Evolutionary conservation across 2,329 filamentous ascomycete genomes (phyloP), one percentile per base, ranked within the genome.

Genomic region (Aspergillus fijiensis): DNA sequence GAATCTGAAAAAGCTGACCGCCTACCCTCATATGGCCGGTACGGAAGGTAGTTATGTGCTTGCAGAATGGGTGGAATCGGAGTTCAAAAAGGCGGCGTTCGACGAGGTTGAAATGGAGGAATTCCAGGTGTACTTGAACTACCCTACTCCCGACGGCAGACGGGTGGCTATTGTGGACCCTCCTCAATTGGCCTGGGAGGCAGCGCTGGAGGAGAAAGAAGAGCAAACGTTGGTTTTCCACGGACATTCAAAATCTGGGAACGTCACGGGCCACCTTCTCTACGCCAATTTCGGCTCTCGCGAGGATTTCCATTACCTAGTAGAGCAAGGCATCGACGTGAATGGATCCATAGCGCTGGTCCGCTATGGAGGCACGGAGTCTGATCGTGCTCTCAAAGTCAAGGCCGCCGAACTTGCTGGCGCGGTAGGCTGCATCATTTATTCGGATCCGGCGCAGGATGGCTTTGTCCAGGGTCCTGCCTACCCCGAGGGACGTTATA

Each of bases 221-320:
- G 82, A 86, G 66, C 88, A 94, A 76, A 93, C 91, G 0, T 83
- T 85, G 51, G 87, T 86, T 7, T 99, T 96, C 72, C 94, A 98
- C 73, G 95, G 91, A 1, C 87, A 95, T 72, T 96, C 93, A 19
- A 92, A 90, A 72, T 85, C 89, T 0, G 95, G 93, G 49, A 90
- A 95, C 69, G 92, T 94, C 42, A 90, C 85, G 27, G 95, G 95
- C 0, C 93, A 90, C 21, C 76, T 98, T 49, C 85, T 99, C 1
- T 99, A 96, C 74, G 94, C 89, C 56, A 97, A 98, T 76, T 96
- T 93, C 70, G 96, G 95, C 12, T 89, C 91, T 49, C 84, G 87
- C 54, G 87, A 91, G 49, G 95, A 99, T 73, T 98, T 96, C 73
- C 82, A 89, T 71, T 79, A 77, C 57, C 79, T 99, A 29, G 80